These are phyloP conservation scores for Conticribra guillardii DNA, from an alignment of 108 stramenopile genomes.

Conservation along the genomic window DNA sequence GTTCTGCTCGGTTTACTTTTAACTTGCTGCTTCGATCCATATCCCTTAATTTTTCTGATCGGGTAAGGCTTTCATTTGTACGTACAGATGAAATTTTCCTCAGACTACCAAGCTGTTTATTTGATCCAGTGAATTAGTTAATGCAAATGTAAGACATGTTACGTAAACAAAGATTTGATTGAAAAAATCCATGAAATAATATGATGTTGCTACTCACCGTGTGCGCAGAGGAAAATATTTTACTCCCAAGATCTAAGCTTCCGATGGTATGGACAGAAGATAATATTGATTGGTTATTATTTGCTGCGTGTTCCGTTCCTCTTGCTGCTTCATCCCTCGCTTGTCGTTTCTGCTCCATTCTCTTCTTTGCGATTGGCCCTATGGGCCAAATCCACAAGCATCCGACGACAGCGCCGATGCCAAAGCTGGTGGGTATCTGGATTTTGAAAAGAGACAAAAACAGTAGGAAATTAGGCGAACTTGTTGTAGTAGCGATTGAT, in stretches of 20 bases:
- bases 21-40: background rate
- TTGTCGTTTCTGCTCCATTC: constrained; percentile 4
- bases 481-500: no score
- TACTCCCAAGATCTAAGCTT: background rate
- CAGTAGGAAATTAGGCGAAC: no score
- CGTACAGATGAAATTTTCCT: background rate
- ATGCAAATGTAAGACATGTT: no score
- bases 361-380: constrained; percentile 38
- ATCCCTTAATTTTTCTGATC: background rate
- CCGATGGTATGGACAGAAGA: background rate
- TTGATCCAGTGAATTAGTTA: no score
- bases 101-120: background rate
- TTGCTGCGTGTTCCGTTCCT: background rate
- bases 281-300: background rate
- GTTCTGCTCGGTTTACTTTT: background rate
- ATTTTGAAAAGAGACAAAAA: no score
- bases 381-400: constrained; percentile 31
- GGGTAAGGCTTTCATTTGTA: background rate
- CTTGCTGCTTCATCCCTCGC: background rate
- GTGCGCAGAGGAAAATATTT: background rate
- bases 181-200: constrained; percentile 4
- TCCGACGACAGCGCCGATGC: constrained; percentile 27
- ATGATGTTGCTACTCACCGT: background rate
- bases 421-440: background rate
- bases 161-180: no score